phyloP scores from a whole-genome alignment of 164 flowering plant species.

The Saururus chinensis region DNA sequence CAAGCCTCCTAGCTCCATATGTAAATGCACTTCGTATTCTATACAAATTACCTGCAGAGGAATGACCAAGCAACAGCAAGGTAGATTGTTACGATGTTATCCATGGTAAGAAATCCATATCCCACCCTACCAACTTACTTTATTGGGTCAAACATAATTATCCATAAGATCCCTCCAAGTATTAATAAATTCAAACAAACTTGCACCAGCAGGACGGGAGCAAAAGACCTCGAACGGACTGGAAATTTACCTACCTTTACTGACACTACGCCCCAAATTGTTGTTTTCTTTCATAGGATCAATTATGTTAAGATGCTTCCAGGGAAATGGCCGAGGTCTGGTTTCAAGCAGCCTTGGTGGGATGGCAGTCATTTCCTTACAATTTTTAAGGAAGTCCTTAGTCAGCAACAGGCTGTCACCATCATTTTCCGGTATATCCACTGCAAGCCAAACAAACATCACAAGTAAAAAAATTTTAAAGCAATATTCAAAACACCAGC shows the following conservation, averaged over 20 bases:
- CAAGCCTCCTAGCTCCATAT: constrained; percentile 69
- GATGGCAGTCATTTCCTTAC: constrained; percentile 46
- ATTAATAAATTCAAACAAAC: too few species aligned
- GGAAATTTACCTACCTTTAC: constrained; percentile 37
- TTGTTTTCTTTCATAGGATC: constrained; percentile 78
- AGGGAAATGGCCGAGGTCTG: constrained; percentile 33
- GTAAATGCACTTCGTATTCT: constrained; percentile 71
- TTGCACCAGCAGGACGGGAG: not conserved
- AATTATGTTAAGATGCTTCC: constrained; percentile 75
- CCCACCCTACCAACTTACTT: too few species aligned
- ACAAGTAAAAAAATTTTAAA: not conserved
- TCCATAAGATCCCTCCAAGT: too few species aligned
- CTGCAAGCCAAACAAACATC: constrained; percentile 27
- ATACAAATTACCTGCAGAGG: constrained; percentile 45
- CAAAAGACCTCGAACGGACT: not conserved
- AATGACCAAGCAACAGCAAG: not conserved
- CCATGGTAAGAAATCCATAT: too few species aligned
- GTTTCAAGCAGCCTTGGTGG: constrained; percentile 43
- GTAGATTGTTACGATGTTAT: too few species aligned
- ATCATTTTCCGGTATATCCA: constrained; percentile 48
- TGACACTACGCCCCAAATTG: constrained; percentile 91
- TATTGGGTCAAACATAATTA: too few species aligned
- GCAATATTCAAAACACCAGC: not conserved
- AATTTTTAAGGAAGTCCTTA: constrained; percentile 47
- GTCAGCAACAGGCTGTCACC: constrained; percentile 51